Conservation (phyloP, 768 basidiomycete genomes). For the Aureoboletus auriporus region DNA sequence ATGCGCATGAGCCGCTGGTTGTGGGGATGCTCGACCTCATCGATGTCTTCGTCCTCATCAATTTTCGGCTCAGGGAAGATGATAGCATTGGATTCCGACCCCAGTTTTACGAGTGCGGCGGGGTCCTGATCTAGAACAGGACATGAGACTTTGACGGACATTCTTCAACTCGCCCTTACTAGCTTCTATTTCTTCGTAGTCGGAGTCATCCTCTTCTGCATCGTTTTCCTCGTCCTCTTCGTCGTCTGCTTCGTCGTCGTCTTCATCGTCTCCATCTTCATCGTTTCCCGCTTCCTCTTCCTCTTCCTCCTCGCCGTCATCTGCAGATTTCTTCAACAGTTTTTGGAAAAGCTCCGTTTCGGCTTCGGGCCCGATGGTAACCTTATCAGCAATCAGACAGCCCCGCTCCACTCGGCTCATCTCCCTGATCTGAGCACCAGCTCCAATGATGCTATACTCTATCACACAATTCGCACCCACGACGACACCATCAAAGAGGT, state of each 20-base stretch:
- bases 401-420: conserved; percentile 66
- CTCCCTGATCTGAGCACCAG: conserved; percentile 67
- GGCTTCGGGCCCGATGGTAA: conserved; percentile 72
- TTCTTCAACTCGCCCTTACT: conserved; percentile 38
- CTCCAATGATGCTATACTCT: conserved; percentile 76
- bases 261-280: conserved; percentile 27
- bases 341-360: conserved; percentile 65
- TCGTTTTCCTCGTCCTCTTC: conserved; percentile 33
- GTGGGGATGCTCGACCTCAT: conserved; percentile 57
- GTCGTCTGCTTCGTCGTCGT: conserved; percentile 25
- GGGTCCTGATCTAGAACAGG: conserved; percentile 44
- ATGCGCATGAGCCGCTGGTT: conserved; percentile 76
- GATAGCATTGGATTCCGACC: conserved; percentile 70
- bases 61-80: conserved; percentile 72
- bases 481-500: conserved; percentile 75
- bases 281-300: conserved; percentile 35
- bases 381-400: conserved; percentile 78
- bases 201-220: conserved; percentile 45
- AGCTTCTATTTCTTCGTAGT: conserved; percentile 64
- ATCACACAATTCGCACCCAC: conserved; percentile 73
- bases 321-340: conserved; percentile 53
- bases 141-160: not conserved
- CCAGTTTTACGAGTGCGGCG: conserved; percentile 45
- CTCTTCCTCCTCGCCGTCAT: conserved; percentile 17
- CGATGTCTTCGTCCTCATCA: conserved; percentile 60